Percentiles rank a stretch among this genome's conserved stretches.
These are phyloP conservation scores for Secale cereale DNA, from an alignment of 176 grass and related monocot species.

Conservation along the genomic window DNA sequence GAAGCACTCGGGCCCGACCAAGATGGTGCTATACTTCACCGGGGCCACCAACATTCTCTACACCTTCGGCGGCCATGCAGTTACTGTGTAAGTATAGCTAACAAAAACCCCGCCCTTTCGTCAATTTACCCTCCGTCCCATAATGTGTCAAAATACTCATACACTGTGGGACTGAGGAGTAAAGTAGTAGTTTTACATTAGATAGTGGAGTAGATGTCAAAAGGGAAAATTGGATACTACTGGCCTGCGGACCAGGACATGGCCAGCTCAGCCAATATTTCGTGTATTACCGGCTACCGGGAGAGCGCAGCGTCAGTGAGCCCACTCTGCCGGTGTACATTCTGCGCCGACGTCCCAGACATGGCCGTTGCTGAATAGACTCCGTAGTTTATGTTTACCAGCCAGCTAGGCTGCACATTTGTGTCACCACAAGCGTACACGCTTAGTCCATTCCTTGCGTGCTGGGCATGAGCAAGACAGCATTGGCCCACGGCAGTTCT, in stretches of 20 bases:
- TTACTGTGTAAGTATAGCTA: constrained; percentile 79
- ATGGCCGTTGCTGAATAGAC: neutral
- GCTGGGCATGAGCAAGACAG: neutral
- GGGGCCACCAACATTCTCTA: constrained; percentile 99
- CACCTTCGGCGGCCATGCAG: constrained; percentile 97
- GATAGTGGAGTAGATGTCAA: neutral
- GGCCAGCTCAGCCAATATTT: neutral
- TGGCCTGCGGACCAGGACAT: neutral
- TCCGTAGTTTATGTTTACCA: neutral
- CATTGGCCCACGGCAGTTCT: neutral
- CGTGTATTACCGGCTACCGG: neutral
- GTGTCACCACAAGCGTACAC: neutral
- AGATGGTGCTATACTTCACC: constrained; percentile 97
- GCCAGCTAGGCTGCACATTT: neutral
- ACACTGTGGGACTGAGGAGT: too few species aligned
- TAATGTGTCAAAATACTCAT: too few species aligned
- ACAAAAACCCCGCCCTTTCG: constrained; percentile 18
- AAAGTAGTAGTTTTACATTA: neutral
- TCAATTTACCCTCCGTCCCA: neutral
- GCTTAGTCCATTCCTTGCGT: neutral
- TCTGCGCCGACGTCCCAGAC: neutral
- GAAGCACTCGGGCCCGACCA: constrained; percentile 88
- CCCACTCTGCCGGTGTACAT: neutral
- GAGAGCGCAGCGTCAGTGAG: neutral
- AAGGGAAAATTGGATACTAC: neutral